Evolutionary conservation across 2,329 filamentous ascomycete species (phyloP), one percentile per base, ranked within the genome.

Genomic region (Arthrobotrys sphaeroides): DNA sequence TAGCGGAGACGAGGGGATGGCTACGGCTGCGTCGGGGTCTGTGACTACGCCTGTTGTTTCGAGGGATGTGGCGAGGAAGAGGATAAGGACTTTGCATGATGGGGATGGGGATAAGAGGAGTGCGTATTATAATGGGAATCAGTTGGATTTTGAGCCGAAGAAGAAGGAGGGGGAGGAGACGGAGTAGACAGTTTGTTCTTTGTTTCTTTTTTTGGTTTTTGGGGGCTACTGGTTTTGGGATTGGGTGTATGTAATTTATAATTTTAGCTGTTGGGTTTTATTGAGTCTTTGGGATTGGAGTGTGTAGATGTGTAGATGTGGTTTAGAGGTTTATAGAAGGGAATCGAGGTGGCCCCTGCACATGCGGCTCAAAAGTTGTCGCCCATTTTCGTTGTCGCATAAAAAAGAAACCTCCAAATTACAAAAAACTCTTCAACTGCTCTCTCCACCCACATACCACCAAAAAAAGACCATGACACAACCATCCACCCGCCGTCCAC

Each of bases 41-140:
- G 31, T 55, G 6, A 55, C n/a, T 18, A 60, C 51, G 36, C 43
- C 69, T 7, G 59, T 49, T 1, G 60, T 69, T 2, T 51, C 57
- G n/a, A 64, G 59, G 18, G 72, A 76, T 31, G 70, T 60, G 5
- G 49, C 47, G 10, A 76, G 42, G 65, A 62, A 70, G 72, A 59
- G 72, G 72, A 69, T 76, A 69, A 38, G 72, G 31, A 76, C 72
- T 5, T 16, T 76, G 20, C 72, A 66, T 16, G 72, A 76, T 26
- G 65, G 64, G 0, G 69, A 76, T 45, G 65, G 57, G 5, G 72
- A 70, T 61, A 69, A 70, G 24, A 57, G 72, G 28, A 76, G 65
- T 70, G 64, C 64, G 20, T 76, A 70, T 43, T 76, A 76, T 51
- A 76, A 76, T 22, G 72, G 72, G 24, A 76, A 76, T 43, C 57